Evolutionary conservation across 345 rosid species (phyloP).

Genomic region (Turritis glabra): DNA sequence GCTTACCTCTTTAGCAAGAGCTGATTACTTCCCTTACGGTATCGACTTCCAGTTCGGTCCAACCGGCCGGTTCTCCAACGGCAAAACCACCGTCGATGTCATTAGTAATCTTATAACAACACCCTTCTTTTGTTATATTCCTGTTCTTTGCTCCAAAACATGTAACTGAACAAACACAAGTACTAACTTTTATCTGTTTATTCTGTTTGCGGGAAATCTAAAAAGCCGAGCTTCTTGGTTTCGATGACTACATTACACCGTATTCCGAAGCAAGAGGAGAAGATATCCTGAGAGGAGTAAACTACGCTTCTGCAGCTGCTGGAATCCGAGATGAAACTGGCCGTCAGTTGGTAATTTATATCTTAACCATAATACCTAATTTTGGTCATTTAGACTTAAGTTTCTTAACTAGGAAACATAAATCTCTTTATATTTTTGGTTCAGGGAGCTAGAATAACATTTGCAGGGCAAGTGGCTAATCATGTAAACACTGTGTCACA

Average conservation of each 20-base stretch:
- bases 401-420: neutral
- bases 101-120: constrained; percentile 45
- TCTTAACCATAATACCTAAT: neutral
- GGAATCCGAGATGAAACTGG: constrained; percentile 90
- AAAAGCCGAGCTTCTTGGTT: constrained; percentile 68
- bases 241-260: constrained; percentile 59
- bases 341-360: constrained; percentile 55
- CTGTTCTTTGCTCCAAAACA: neutral
- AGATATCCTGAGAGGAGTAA: constrained; percentile 60
- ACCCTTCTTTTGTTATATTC: constrained; percentile 1
- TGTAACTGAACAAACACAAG: neutral
- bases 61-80: constrained; percentile 77
- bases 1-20: constrained; percentile 62
- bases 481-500: constrained; percentile 63
- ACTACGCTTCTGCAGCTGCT: constrained; percentile 88
- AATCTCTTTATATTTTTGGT: constrained; percentile 3
- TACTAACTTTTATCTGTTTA: constrained; percentile 11
- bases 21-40: constrained; percentile 82
- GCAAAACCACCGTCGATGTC: constrained; percentile 75
- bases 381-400: neutral
- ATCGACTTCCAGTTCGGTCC: constrained; percentile 74
- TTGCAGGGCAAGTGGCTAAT: constrained; percentile 73
- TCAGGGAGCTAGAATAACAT: constrained; percentile 76
- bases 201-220: neutral
- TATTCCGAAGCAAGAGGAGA: constrained; percentile 58